Conservation (phyloP, 2,329 filamentous ascomycete genomes). For the Mycogone perniciosa region DNA sequence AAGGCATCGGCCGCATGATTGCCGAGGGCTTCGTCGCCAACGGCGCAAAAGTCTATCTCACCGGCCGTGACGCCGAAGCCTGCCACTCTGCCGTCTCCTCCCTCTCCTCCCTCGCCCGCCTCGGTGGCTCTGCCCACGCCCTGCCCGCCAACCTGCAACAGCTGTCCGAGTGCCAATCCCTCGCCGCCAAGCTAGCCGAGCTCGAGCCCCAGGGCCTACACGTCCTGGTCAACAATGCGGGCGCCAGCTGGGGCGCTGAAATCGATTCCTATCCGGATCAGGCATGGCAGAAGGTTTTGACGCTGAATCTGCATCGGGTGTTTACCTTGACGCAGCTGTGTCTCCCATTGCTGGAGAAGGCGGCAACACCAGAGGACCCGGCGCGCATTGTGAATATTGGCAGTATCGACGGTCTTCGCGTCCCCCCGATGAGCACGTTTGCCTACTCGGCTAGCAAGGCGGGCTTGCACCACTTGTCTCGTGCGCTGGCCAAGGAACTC, state of each 20-base stretch:
- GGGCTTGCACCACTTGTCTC: constrained; percentile 56
- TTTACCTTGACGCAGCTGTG: constrained; percentile 60
- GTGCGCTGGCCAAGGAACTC: constrained; percentile 54
- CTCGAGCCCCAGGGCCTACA: constrained; percentile 47
- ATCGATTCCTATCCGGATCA: constrained; percentile 53
- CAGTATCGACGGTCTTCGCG: constrained; percentile 55
- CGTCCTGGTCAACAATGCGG: constrained; percentile 60
- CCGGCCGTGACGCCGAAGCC: constrained; percentile 54
- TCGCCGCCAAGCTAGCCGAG: constrained; percentile 45
- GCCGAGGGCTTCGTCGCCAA: constrained; percentile 58
- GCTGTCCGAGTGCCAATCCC: constrained; percentile 46
- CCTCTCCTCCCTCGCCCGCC: constrained; percentile 42
- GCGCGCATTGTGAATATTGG: constrained; percentile 60
- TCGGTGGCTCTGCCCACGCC: constrained; percentile 44
- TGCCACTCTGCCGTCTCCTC: constrained; percentile 51
- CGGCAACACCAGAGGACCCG: constrained; percentile 37
- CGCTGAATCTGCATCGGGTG: constrained; percentile 61
- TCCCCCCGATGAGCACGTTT: constrained; percentile 53
- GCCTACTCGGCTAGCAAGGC: constrained; percentile 58
- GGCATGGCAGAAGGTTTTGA: constrained; percentile 54
- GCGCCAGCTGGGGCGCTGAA: constrained; percentile 57
- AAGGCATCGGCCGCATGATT: constrained; percentile 64
- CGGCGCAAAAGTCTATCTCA: constrained; percentile 59
- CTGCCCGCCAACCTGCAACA: constrained; percentile 61
- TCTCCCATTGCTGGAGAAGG: constrained; percentile 51